Percentiles rank a stretch among this genome's conserved stretches.
These are phyloP conservation scores for Nannochloropsis gaditana DNA, from an alignment of 108 stramenopile species.

Conservation along the genomic window DNA sequence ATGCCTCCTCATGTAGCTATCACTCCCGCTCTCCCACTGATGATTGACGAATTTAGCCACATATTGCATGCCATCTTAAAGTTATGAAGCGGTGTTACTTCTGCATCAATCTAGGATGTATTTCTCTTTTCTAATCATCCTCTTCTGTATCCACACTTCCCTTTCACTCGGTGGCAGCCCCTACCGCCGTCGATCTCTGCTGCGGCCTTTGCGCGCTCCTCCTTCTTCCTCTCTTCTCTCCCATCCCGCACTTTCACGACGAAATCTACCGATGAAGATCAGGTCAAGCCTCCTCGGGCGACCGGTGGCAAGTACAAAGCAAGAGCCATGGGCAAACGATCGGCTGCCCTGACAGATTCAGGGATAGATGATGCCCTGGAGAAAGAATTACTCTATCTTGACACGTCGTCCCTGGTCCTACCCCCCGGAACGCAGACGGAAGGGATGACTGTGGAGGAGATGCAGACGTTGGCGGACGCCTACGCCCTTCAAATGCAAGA, in stretches of 20 bases:
- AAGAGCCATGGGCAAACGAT: background rate
- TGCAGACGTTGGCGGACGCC: background rate
- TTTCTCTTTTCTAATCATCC: no score
- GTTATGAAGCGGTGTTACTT: no score
- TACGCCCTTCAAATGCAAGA: background rate
- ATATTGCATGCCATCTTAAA: no score
- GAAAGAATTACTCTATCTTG: background rate
- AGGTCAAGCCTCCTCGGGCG: background rate
- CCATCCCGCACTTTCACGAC: background rate
- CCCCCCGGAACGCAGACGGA: background rate
- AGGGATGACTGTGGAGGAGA: background rate
- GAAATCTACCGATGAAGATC: background rate
- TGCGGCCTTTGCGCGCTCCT: background rate
- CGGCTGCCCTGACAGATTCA: no score
- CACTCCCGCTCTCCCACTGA: no score
- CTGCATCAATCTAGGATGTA: no score
- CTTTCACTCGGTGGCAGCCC: no score
- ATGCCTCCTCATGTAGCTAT: no score
- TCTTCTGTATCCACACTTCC: no score
- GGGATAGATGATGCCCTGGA: background rate
- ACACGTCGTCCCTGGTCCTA: background rate
- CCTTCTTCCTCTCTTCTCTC: conserved; percentile 3
- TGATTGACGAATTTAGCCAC: no score
- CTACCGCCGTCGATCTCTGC: background rate
- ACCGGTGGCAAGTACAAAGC: background rate